Percentiles rank a stretch among this genome's conserved stretches.
phyloP scores from a whole-genome alignment of 1,139 yeast genomes.

The Meyerozyma guilliermondii region DNA sequence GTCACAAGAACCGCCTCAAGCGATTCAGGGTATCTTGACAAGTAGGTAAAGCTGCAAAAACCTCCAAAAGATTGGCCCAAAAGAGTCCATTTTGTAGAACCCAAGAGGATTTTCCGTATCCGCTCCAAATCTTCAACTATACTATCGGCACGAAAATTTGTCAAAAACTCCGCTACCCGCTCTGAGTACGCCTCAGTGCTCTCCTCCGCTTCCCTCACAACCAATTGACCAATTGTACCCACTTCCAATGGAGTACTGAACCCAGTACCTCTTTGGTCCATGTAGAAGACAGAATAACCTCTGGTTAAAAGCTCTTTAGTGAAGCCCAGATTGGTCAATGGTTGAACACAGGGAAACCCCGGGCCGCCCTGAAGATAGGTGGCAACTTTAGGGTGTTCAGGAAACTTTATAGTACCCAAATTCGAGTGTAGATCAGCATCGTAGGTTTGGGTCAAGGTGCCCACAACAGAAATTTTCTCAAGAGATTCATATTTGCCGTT shows the following conservation, averaged over 20 bases:
- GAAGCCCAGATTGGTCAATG: constrained; percentile 28
- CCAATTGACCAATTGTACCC: constrained; percentile 17
- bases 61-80: constrained; percentile 60
- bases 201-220: constrained; percentile 12
- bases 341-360: constrained; percentile 44
- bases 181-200: constrained; percentile 13
- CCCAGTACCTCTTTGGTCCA: constrained; percentile 62
- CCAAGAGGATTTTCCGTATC: constrained; percentile 34
- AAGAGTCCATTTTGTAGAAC: constrained; percentile 40
- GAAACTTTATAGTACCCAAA: constrained; percentile 14
- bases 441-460: constrained; percentile 31
- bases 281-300: constrained; percentile 43
- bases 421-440: constrained; percentile 14
- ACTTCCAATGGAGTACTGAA: constrained; percentile 42
- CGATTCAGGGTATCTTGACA: constrained; percentile 39
- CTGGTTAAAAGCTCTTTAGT: constrained; percentile 34
- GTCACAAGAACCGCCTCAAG: constrained; percentile 41
- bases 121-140: constrained; percentile 47
- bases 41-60: constrained; percentile 45
- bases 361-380: constrained; percentile 58
- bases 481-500: constrained; percentile 5
- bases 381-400: constrained; percentile 27
- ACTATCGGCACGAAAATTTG: constrained; percentile 47
- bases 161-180: constrained; percentile 31
- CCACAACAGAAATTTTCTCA: constrained; percentile 23